These are phyloP conservation scores for Cyberlindnera mississippiensis DNA, from an alignment of 805 yeast species.

Conservation along the genomic window DNA sequence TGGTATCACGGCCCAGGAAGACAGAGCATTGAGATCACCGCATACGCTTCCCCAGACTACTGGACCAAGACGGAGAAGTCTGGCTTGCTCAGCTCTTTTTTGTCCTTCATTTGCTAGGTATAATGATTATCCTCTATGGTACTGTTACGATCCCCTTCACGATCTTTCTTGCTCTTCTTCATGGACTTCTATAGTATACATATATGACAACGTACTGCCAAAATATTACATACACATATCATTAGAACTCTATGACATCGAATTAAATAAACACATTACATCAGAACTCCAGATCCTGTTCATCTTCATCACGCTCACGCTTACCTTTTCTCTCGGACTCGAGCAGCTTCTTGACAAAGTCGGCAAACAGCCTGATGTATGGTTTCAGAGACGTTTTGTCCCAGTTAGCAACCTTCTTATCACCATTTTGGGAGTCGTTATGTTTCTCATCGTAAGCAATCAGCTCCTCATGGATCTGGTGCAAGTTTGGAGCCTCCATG, in stretches of 20 bases:
- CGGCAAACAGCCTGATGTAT: constrained; percentile 61
- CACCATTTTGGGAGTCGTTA: constrained; percentile 10
- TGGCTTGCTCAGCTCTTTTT: too few relatives aligned
- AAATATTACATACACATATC: neutral
- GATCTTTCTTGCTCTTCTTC: neutral
- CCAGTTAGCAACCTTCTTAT: constrained; percentile 37
- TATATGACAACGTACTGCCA: too few relatives aligned
- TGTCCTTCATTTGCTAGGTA: too few relatives aligned
- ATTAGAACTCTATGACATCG: too few relatives aligned
- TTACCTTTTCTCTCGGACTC: constrained; percentile 47
- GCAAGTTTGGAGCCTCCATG: constrained; percentile 69
- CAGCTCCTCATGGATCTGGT: constrained; percentile 59
- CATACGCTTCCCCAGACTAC: too few relatives aligned
- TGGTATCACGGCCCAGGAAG: constrained; percentile 62
- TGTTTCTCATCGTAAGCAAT: constrained; percentile 42
- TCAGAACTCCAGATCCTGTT: constrained; percentile 16
- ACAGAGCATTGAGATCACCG: constrained; percentile 31
- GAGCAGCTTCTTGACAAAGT: constrained; percentile 54
- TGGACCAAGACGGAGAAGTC: too few relatives aligned
- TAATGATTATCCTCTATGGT: constrained; percentile 13
- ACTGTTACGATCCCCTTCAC: constrained; percentile 6
- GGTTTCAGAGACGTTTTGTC: constrained; percentile 69
- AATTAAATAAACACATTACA: too few relatives aligned
- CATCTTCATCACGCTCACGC: constrained; percentile 37
- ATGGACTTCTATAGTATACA: too few relatives aligned